These are phyloP conservation scores for Globisporangium orthogonon DNA, from an alignment of 352 stramenopile genomes.

Conservation along the genomic window DNA sequence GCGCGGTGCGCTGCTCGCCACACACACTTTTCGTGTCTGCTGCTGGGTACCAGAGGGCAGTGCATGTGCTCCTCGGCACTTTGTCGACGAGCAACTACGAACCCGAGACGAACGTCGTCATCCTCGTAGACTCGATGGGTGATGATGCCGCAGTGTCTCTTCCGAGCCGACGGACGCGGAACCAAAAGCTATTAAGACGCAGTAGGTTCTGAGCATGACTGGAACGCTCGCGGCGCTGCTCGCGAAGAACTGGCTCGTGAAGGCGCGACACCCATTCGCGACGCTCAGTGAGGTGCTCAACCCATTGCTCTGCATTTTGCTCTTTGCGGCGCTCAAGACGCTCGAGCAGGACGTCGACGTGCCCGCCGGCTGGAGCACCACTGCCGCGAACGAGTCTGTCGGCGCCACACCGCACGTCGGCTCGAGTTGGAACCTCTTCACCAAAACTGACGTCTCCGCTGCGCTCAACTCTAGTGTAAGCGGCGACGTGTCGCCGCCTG, in stretches of 20 bases:
- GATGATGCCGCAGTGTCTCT: not conserved
- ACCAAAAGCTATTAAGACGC: no score
- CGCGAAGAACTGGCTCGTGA: constrained; percentile 71
- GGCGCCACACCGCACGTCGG: constrained; percentile 12
- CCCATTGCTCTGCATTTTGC: constrained; percentile 61
- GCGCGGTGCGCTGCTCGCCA: not conserved
- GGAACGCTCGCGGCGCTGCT: constrained; percentile 37
- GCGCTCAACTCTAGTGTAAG: constrained; percentile 15
- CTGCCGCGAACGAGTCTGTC: constrained; percentile 23
- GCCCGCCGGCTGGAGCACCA: constrained; percentile 39
- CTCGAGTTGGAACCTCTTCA: constrained; percentile 33
- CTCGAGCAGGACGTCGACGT: constrained; percentile 43
- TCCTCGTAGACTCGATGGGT: no score
- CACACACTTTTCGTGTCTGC: no score
- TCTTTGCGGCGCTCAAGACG: constrained; percentile 64
- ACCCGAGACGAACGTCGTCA: no score
- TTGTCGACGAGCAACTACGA: no score
- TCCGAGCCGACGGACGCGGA: not conserved
- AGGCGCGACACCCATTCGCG: constrained; percentile 54
- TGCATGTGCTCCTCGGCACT: no score
- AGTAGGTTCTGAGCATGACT: not conserved
- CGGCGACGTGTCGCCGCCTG: not conserved
- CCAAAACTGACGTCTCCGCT: constrained; percentile 8
- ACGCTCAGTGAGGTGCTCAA: constrained; percentile 61
- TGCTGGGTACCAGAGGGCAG: no score